Base-by-base conservation (phyloP, 1,284 basidiomycete genomes). In the Melampsora larici-populina region DNA sequence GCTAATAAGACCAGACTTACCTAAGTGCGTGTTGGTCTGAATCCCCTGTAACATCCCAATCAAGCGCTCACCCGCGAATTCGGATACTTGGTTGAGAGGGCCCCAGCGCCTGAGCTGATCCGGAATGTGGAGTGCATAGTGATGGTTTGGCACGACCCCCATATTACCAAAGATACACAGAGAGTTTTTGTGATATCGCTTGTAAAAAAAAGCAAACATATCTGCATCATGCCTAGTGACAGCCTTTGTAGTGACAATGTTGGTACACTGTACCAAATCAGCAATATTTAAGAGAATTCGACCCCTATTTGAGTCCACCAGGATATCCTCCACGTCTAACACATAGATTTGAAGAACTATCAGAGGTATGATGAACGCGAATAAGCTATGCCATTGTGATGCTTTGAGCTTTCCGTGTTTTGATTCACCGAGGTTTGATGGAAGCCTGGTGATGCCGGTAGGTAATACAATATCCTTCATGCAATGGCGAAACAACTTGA, bases 401-500 rank as follows among this genome's bases (percentile, higher is more conserved):
- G 64, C 26, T 29, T 66, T 66, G 9, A 66, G 24, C 36, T 66
- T 66, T 31, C 64, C 64, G 13, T 29, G 7, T 40, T 36, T 29
- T 15, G 13, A 6, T 8, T 40, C 24, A 9, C 64, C 64, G 13
- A 66, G 33, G 15, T 66, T 24, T 33, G 8, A 7, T 15, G 64
- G 64, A 15, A 36, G 33, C 7, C 6, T 17, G 26, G 7, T 13
- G 7, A 66, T 8, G 29, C 17, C 17, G 24, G 26, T 40, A 33
- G 64, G 64, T 9, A 66, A 31, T 5, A 66, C 49, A n/a, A 67
- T 48, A 2, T 51, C 15, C 29, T 65, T 66, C 72, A 75, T 75
- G 6, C 2, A 26, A 13, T 4, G 2, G 18, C 72, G 63, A 58
- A 75, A 75, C n/a, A 1, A 21, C 11, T 55, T 24, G 3, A 75